Base-by-base conservation (phyloP, 768 basidiomycete species). In the Podaxis sp. region DNA sequence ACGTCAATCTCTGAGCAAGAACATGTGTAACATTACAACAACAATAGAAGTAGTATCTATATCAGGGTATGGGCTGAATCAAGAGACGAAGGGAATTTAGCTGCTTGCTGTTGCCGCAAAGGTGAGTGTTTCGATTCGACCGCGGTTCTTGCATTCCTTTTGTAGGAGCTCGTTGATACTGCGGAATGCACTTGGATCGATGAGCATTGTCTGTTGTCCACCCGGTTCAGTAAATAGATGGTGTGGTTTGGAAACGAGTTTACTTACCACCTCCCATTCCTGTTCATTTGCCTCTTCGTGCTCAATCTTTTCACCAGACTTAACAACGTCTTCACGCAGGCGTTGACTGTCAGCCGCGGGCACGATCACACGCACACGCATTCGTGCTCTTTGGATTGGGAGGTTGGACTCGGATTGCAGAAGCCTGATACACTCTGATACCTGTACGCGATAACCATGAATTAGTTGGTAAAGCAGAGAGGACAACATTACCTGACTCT, bases 181-280 rank as follows among this genome's bases (percentile, higher is more conserved):
- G 39, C 92, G 87, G 84, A 97, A 96, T 68, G 92, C 89, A 46
- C 91, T 86, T 4, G 97, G 96, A 72, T 98, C 95, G 64, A 99
- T 98, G 60, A 96, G 82, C 79, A 96, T 82, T 52, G 90, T 85
- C 96, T 99, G 28, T 13, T n/a, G 68, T 3, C 39, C 59, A 55
- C 15, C 12, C 8, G 30, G 52, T 36, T 61, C 38, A 68, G 61
- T 30, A 8, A 44, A 30, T 44, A 9, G 62, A 22, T 52, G 44
- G 48, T 4, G 40, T 39, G 51, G 49, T 30, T 46, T 40, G 44
- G 44, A 30, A 13, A 7, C 53, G 38, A 49, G 52, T 13, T 19
- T 30, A 79, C 93, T 73, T 73, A 98, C 96, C 66, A 87, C 83
- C 77, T 94, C 90, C 93, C 95, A 97, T 64, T 93, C 88, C 12